Evolutionary conservation across 768 basidiomycete species (phyloP), one percentile per base, ranked within the genome.

Genomic region (Lentinula detonsa): DNA sequence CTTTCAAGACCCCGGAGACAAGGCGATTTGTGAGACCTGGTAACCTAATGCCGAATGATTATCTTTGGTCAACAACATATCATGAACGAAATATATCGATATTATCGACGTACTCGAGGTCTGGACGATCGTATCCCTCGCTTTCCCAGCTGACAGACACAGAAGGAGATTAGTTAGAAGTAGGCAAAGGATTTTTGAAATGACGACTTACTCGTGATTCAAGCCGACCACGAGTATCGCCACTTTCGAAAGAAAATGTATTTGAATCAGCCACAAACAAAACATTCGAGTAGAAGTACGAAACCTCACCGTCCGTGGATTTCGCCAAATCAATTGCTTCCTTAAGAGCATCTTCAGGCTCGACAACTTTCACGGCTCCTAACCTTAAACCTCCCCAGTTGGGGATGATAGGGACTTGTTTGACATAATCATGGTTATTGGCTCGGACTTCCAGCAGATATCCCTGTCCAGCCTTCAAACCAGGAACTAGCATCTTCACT

Each of bases 81-180:
- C 5, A 1, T 55, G 16, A 18, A 1, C 3, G 10, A 39, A 34
- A 34, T 33, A 18, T 21, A 21, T 21, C 4, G 23, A 68, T 70
- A 40, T 61, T 21, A 21, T 21, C 4, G 23, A 68, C 70, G 43
- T 61, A 81, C 78, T 75, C 73, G 65, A 81, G 71, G 62, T 78
- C 67, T 10, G 73, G 66, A 45, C 86, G 74, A 66, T 88, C 86
- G 63, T 79, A 81, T 2, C 84, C 84, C 72, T 87, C 86, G 46
- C 78, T 80, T 67, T 88, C 85, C 76, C 77, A 81, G 61, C 71
- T 72, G 16, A 33, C 11, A 46, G 43, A n/a, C 54, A 55, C 5
- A 52, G 48, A 23, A 23, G 10, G 23, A 21, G 7, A 54, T 45
- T 37, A 21, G 18, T 45, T 37, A 21, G 18, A 51, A 50, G 35